Conservation (phyloP, 2,329 filamentous ascomycete genomes). For the Calcarisporium arbuscula region DNA sequence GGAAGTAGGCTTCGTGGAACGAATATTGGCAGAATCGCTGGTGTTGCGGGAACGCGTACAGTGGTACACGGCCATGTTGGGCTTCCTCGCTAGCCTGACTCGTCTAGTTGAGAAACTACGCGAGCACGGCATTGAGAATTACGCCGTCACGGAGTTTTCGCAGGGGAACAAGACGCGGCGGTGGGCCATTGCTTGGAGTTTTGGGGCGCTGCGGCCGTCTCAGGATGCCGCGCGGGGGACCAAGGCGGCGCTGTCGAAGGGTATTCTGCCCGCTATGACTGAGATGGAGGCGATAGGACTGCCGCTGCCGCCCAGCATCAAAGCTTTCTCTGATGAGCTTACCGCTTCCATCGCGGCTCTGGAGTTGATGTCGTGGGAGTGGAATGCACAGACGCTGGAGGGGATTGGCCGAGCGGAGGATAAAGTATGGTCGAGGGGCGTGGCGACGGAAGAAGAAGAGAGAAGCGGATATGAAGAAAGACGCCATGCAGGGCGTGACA, state of each 20-base stretch:
- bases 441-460: slow-evolving; percentile 56
- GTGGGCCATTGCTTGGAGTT: slow-evolving; percentile 90
- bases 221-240: slow-evolving; percentile 38
- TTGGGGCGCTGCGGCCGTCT: slow-evolving; percentile 57
- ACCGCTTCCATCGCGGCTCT: slow-evolving; percentile 46
- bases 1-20: slow-evolving; percentile 66
- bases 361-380: slow-evolving; percentile 57
- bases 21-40: slow-evolving; percentile 66
- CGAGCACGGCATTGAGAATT: slow-evolving; percentile 61
- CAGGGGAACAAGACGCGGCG: slow-evolving; percentile 73
- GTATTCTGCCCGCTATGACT: slow-evolving; percentile 36
- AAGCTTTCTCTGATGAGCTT: slow-evolving; percentile 26
- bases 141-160: slow-evolving; percentile 72
- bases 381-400: slow-evolving; percentile 44
- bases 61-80: slow-evolving; percentile 92
- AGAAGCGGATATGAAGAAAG: slow-evolving; percentile 40
- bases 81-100: slow-evolving; percentile 66
- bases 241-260: slow-evolving; percentile 31
- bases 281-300: slow-evolving; percentile 38
- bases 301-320: slow-evolving; percentile 35
- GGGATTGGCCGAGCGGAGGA: slow-evolving; percentile 59
- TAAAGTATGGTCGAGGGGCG: slow-evolving; percentile 73
- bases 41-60: slow-evolving; percentile 52
- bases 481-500: no score
- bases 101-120: slow-evolving; percentile 54